Conservation (phyloP, 352 stramenopile genomes). For the Plasmopara halstedii region DNA sequence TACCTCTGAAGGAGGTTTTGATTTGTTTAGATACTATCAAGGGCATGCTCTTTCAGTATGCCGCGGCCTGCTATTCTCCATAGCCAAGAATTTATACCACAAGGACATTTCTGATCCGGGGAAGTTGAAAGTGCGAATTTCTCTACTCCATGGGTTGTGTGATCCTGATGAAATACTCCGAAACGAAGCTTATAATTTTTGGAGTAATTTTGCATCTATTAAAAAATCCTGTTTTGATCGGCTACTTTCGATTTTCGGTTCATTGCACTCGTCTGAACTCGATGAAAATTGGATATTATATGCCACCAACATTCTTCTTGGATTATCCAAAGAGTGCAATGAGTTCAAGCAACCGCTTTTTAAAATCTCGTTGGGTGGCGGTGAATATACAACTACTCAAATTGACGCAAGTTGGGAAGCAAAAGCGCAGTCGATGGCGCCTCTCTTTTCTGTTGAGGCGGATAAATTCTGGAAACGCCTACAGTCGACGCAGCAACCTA, state of each 20-base stretch:
- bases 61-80: slow-evolving; percentile 33
- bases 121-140: slow-evolving; percentile 22
- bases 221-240: slow-evolving; percentile 27
- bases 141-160: slow-evolving; percentile 42
- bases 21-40: slow-evolving; percentile 30
- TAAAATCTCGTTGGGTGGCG: slow-evolving; percentile 31
- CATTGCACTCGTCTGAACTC: slow-evolving; percentile 33
- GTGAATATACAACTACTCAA: slow-evolving; percentile 36
- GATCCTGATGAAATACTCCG: slow-evolving; percentile 39
- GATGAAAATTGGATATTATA: slow-evolving; percentile 67
- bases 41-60: slow-evolving; percentile 28
- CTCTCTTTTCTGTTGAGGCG: slow-evolving; percentile 69
- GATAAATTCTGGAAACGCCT: slow-evolving; percentile 30
- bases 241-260: slow-evolving; percentile 46
- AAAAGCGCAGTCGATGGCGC: slow-evolving; percentile 59
- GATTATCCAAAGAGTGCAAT: slow-evolving; percentile 20
- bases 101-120: slow-evolving; percentile 9
- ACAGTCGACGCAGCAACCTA: slow-evolving; percentile 3
- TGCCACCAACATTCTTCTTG: slow-evolving; percentile 48
- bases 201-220: slow-evolving; percentile 27
- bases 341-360: slow-evolving; percentile 39
- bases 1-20: slow-evolving; percentile 26
- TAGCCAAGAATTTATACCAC: slow-evolving; percentile 32
- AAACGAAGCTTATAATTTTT: slow-evolving; percentile 39
- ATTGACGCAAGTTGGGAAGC: slow-evolving; percentile 69